Base-by-base conservation (phyloP, 352 stramenopile species). In the Peronospora farinosa region DNA sequence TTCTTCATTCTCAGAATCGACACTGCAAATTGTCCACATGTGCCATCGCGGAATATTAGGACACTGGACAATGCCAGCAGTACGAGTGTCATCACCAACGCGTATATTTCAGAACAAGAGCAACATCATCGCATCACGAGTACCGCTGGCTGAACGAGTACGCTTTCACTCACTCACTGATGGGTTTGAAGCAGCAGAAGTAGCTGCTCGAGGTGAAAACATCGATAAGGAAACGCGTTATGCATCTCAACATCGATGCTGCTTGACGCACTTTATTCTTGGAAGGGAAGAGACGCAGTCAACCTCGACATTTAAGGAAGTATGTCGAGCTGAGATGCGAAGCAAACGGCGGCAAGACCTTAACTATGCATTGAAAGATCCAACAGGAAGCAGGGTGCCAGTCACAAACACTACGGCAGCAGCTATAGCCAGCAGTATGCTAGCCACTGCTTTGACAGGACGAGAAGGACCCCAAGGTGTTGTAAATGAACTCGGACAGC, bases 31-130 rank as follows among this genome's bases (percentile, higher is more conserved):
- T 21, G 64, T 87, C 0, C 75, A 87, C 39, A 69, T 84, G 47
- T 89, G 78, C 25, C 51, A 54, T 30, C 56, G 59, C 17, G 78
- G 78, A 28, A 75, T 64, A 41, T 40, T 89, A 5, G 75, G 73
- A 0, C 69, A 69, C 28, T 87, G 75, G 74, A 71, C 51, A 42
- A 53, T 85, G n/a, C 63, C 71, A 11, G 16, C 33, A 15, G 33
- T 42, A 10, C 25, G 46, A 40, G 15, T 55, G 16, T 21, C 46
- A 9, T 56, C 51, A 31, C 47, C 45, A 33, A 54, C 10, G 3
- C 49, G 39, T 3, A 47, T 36, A 21, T 12, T 32, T 13, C 30
- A 47, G 10, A 56, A 40, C 11, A 55, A 43, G 11, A 21, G 39
- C 7, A 63, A 50, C 47, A 39, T 65, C 13, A 32, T 71, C 19